phyloP scores from a whole-genome alignment of 2,329 filamentous ascomycete genomes.

The Colletotrichum higginsianum region DNA sequence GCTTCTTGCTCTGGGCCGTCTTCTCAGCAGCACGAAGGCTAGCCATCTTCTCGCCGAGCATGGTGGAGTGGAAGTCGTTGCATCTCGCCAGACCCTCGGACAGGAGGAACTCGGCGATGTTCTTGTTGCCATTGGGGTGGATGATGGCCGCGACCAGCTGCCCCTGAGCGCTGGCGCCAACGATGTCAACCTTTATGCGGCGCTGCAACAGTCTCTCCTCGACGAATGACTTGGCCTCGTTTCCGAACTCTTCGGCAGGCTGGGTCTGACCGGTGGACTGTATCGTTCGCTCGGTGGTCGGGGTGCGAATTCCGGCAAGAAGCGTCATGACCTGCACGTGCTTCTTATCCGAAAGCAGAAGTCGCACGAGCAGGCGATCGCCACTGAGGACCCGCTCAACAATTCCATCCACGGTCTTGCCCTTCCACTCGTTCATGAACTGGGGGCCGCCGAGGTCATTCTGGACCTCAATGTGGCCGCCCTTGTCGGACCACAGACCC shows the following conservation, averaged over 20 bases:
- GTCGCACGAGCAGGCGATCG: slow-evolving; percentile 88
- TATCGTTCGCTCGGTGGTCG: slow-evolving; percentile 88
- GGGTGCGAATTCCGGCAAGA: slow-evolving; percentile 89
- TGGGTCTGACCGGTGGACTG: slow-evolving; percentile 84
- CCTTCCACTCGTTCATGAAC: slow-evolving; percentile 88
- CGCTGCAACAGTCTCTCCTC: slow-evolving; percentile 90
- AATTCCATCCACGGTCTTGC: slow-evolving; percentile 85
- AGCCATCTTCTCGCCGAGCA: slow-evolving; percentile 92
- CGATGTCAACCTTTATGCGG: slow-evolving; percentile 84
- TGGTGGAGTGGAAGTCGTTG: slow-evolving; percentile 94
- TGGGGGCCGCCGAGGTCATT: slow-evolving; percentile 86
- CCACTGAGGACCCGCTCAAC: slow-evolving; percentile 93
- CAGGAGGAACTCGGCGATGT: slow-evolving; percentile 89
- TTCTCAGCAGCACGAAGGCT: slow-evolving; percentile 89
- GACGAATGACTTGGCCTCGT: slow-evolving; percentile 90
- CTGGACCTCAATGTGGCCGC: slow-evolving; percentile 80
- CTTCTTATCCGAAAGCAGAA: slow-evolving; percentile 85
- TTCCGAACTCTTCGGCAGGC: slow-evolving; percentile 89
- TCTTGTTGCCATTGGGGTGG: slow-evolving; percentile 85
- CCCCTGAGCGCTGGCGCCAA: slow-evolving; percentile 90
- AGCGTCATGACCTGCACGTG: slow-evolving; percentile 92
- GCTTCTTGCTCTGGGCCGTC: slow-evolving; percentile 81
- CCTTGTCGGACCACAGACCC: slow-evolving; percentile 82
- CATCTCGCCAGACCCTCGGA: slow-evolving; percentile 92
- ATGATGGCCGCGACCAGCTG: slow-evolving; percentile 90